phyloP scores from a whole-genome alignment of 495 filamentous ascomycete species.

The Filosporella fistucella region DNA sequence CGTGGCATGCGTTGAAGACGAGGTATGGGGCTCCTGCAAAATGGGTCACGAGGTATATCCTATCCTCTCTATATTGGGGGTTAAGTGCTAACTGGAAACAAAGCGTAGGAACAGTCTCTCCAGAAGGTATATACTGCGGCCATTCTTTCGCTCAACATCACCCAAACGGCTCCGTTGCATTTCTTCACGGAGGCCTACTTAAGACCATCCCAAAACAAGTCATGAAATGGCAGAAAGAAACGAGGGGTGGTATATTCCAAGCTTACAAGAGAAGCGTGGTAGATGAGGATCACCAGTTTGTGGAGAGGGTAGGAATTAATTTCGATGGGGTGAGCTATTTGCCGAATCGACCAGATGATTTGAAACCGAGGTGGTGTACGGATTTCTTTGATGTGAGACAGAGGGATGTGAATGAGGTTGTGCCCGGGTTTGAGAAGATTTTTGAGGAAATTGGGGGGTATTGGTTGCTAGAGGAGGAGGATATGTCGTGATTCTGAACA shows the following conservation, averaged over 20 bases:
- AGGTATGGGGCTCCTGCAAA: background rate
- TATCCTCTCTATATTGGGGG: background rate
- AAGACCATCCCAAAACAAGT: background rate
- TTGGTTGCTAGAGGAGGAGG: background rate
- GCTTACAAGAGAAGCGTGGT: background rate
- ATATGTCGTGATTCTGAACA: no score
- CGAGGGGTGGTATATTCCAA: background rate
- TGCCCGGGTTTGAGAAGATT: background rate
- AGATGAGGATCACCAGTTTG: background rate
- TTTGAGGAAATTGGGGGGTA: background rate
- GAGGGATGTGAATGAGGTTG: background rate
- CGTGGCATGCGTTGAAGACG: conserved; percentile 27
- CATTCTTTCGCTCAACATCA: background rate
- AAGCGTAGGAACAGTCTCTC: background rate
- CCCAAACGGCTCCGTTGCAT: background rate
- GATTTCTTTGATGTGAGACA: background rate
- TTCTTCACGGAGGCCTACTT: background rate
- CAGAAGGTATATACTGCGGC: background rate
- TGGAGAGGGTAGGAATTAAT: background rate
- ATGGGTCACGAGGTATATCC: background rate
- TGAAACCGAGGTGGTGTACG: background rate
- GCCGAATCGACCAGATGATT: background rate
- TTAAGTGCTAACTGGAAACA: background rate
- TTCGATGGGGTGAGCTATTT: background rate
- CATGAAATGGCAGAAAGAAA: background rate